Evolutionary conservation across 139 green algal genomes (phyloP).

Genomic region (Axilococcus clingmanii): DNA sequence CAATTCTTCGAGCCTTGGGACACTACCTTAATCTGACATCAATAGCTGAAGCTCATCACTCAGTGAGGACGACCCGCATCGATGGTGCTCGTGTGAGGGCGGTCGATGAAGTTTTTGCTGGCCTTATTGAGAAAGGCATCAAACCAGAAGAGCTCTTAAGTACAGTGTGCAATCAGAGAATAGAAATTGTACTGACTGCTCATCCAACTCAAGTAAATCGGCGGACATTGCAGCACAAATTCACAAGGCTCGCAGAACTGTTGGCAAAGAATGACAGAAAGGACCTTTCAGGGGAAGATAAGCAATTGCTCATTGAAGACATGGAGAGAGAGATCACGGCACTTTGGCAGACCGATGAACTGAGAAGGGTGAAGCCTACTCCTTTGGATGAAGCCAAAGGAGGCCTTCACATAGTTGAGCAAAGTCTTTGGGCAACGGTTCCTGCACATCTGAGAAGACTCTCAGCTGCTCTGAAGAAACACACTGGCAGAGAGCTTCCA

Average conservation of each 20-base stretch:
- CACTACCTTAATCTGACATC: conserved; percentile 68
- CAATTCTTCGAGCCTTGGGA: conserved; percentile 64
- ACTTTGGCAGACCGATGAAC: conserved; percentile 93
- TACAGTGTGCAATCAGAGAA: conserved; percentile 48
- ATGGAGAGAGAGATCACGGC: conserved; percentile 69
- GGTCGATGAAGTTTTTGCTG: conserved; percentile 54
- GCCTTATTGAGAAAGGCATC: conserved; percentile 54
- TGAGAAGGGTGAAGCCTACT: conserved; percentile 75
- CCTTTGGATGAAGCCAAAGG: conserved; percentile 87
- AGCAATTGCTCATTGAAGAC: conserved; percentile 40
- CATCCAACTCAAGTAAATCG: conserved; percentile 92
- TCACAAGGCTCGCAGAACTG: conserved; percentile 66
- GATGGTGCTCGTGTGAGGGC: conserved; percentile 40
- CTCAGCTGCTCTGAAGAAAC: conserved; percentile 65
- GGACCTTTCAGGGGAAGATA: conserved; percentile 52
- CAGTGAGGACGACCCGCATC: conserved; percentile 50
- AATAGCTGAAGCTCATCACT: conserved; percentile 50
- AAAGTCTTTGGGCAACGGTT: conserved; percentile 79
- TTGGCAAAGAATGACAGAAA: conserved; percentile 68
- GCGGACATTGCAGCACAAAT: conserved; percentile 84
- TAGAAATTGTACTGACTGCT: conserved; percentile 83
- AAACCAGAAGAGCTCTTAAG: conserved; percentile 57
- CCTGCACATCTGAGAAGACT: conserved; percentile 76
- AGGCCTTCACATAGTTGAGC: conserved; percentile 89
- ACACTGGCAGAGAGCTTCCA: conserved; percentile 72